Percentiles rank a stretch among this genome's conserved stretches.
phyloP scores from a whole-genome alignment of 2,329 filamentous ascomycete species.

The Clonostachys solani region DNA sequence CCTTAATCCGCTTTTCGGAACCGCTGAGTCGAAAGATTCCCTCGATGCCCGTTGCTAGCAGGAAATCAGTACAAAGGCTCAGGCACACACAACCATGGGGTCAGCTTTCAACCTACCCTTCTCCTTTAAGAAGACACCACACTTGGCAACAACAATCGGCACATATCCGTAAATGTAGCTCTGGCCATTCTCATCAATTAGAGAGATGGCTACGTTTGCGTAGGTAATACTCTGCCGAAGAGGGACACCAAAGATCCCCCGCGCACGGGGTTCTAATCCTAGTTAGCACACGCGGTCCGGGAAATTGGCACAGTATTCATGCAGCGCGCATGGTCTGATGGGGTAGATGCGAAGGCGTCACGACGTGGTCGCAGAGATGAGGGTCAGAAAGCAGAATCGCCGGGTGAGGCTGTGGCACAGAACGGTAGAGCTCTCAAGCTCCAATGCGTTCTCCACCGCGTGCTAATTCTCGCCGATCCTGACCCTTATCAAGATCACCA shows the following conservation, averaged over 20 bases:
- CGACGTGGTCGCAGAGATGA: background rate
- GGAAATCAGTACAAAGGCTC: slow-evolving; percentile 12
- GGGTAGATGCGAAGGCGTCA: background rate
- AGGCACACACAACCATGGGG: no score
- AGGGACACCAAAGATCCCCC: slow-evolving; percentile 91
- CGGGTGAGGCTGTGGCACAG: no score
- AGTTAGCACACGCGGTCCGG: background rate
- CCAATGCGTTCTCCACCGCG: no score
- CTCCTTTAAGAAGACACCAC: slow-evolving; percentile 94
- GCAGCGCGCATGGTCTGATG: background rate
- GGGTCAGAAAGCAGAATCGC: background rate
- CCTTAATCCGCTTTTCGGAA: slow-evolving; percentile 97
- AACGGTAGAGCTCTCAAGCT: no score
- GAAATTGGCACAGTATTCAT: background rate
- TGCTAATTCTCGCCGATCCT: no score
- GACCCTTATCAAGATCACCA: no score
- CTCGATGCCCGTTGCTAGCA: slow-evolving; percentile 82
- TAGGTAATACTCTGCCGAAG: slow-evolving; percentile 93
- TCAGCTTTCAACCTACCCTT: slow-evolving; percentile 61
- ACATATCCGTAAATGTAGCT: slow-evolving; percentile 99
- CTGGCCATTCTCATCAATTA: slow-evolving; percentile 86
- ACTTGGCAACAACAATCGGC: slow-evolving; percentile 96
- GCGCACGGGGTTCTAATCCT: slow-evolving; percentile 40
- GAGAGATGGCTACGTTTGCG: slow-evolving; percentile 95
- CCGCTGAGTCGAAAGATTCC: slow-evolving; percentile 95